Percentiles rank a stretch among this genome's conserved stretches.
phyloP scores from a whole-genome alignment of 2,329 filamentous ascomycete species.

The Epichloe hybrida region DNA sequence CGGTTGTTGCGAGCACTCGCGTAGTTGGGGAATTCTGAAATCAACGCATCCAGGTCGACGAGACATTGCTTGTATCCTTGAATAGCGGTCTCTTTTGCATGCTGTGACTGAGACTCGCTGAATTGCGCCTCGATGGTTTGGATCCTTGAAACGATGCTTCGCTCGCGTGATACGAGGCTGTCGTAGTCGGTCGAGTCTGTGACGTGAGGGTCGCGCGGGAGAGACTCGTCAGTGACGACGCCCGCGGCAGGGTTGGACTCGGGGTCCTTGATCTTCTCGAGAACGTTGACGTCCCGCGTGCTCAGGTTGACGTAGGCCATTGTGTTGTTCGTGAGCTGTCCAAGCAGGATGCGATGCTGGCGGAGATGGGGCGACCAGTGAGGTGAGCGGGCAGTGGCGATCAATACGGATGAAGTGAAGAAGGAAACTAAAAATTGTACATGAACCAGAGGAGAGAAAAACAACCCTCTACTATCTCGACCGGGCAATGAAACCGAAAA shows the following conservation, averaged over 20 bases:
- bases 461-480: no score
- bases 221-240: slow-evolving; percentile 38
- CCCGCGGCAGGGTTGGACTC: slow-evolving; percentile 44
- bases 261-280: slow-evolving; percentile 54
- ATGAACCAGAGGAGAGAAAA: no score
- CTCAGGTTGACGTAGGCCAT: slow-evolving; percentile 38
- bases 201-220: slow-evolving; percentile 45
- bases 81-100: slow-evolving; percentile 23
- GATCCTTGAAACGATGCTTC: slow-evolving; percentile 38
- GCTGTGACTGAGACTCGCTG: slow-evolving; percentile 25
- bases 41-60: slow-evolving; percentile 37
- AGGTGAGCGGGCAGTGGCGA: neutral
- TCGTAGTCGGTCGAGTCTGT: slow-evolving; percentile 37
- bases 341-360: neutral
- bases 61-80: slow-evolving; percentile 35
- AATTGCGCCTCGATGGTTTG: slow-evolving; percentile 42
- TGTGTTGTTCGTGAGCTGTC: slow-evolving; percentile 5
- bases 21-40: slow-evolving; percentile 47
- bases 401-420: no score
- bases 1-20: slow-evolving; percentile 64
- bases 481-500: no score
- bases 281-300: slow-evolving; percentile 44
- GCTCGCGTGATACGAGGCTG: slow-evolving; percentile 35
- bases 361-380: neutral
- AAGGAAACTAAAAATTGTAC: no score